These are phyloP conservation scores for Microstroma glucosiphilum DNA, from an alignment of 1,284 basidiomycete species.

Conservation along the genomic window DNA sequence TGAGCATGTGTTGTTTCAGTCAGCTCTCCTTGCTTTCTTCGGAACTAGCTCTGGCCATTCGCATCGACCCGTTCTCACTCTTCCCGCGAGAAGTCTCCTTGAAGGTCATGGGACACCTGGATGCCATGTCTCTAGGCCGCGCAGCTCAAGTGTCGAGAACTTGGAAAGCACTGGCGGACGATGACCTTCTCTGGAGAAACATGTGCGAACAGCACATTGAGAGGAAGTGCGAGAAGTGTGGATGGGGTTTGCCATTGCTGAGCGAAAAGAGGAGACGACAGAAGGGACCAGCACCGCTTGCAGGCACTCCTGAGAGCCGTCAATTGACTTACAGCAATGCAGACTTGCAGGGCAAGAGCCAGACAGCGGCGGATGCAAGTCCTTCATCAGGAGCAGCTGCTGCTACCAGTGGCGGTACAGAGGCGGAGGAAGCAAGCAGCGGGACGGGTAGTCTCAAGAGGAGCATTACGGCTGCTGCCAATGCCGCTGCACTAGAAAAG, in stretches of 20 bases:
- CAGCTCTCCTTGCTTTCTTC: slow-evolving; percentile 95
- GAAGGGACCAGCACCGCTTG: slow-evolving; percentile 24
- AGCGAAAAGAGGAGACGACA: slow-evolving; percentile 61
- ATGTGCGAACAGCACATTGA: slow-evolving; percentile 99
- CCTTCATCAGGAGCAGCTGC: not conserved
- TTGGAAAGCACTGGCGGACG: slow-evolving; percentile 88
- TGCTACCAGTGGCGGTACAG: not conserved
- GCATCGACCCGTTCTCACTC: slow-evolving; percentile 80
- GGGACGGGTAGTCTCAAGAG: slow-evolving; percentile 38
- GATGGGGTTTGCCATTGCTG: slow-evolving; percentile 90
- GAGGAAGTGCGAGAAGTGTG: slow-evolving; percentile 91
- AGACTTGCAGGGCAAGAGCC: not conserved
- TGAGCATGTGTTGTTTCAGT: slow-evolving; percentile 99
- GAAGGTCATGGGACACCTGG: slow-evolving; percentile 83
- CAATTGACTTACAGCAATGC: slow-evolving; percentile 7
- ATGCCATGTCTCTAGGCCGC: slow-evolving; percentile 88
- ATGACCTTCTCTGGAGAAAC: slow-evolving; percentile 88
- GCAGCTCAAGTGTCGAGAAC: slow-evolving; percentile 84
- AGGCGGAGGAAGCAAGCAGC: not conserved
- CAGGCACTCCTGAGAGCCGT: slow-evolving; percentile 27
- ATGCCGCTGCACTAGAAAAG: slow-evolving; percentile 46
- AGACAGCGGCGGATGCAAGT: not conserved
- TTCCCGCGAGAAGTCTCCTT: slow-evolving; percentile 86
- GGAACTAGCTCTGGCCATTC: slow-evolving; percentile 80
- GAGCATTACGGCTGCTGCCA: slow-evolving; percentile 45